Evolutionary conservation across 441 rosid species (phyloP).

Genomic region (Codiaeum variegatum): DNA sequence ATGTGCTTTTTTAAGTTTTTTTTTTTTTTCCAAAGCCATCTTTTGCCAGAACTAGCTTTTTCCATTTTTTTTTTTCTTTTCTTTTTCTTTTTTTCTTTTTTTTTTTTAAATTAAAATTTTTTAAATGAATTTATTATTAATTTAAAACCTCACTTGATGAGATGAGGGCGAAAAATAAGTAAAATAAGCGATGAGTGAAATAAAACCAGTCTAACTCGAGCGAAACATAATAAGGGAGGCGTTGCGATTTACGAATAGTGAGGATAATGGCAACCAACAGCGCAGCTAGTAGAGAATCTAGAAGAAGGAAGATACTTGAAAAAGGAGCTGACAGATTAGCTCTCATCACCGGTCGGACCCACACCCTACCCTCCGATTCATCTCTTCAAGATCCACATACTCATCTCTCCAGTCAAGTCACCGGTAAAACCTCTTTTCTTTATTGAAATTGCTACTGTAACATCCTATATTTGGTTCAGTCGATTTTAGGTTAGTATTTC

Average conservation of each 20-base stretch:
- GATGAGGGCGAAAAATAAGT: too few relatives aligned
- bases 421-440: conserved; percentile 24
- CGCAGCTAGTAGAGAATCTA: conserved; percentile 58
- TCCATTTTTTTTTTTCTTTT: too few relatives aligned
- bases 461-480: neutral
- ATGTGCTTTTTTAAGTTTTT: too few relatives aligned
- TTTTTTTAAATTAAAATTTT: too few relatives aligned
- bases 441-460: neutral
- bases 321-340: conserved; percentile 90
- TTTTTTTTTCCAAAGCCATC: too few relatives aligned
- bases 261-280: conserved; percentile 48
- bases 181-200: too few relatives aligned
- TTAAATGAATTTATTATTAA: too few relatives aligned
- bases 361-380: conserved; percentile 39
- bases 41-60: too few relatives aligned
- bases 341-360: conserved; percentile 58
- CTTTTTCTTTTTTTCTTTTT: too few relatives aligned
- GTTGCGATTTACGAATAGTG: neutral
- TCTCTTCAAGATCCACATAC: conserved; percentile 16
- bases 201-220: too few relatives aligned
- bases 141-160: too few relatives aligned
- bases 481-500: neutral
- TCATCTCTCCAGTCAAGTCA: conserved; percentile 25
- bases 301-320: conserved; percentile 73
- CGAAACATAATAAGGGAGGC: too few relatives aligned